Conservation (phyloP, 306 rosid species). For the Ammopiptanthus mongolicus region DNA sequence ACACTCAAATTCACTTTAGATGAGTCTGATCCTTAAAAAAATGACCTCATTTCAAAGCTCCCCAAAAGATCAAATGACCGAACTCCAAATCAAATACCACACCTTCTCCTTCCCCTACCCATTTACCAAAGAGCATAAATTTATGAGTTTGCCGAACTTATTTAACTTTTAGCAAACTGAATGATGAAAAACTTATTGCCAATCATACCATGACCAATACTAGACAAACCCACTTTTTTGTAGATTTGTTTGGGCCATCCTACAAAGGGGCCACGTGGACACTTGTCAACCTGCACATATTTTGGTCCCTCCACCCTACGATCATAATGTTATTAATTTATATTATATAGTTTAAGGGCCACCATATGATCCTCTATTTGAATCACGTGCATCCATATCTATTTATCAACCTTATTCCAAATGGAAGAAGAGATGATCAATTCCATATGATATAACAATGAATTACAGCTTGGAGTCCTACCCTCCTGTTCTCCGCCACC, state of each 20-base stretch:
- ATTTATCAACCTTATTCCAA: background rate
- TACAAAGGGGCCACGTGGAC: background rate
- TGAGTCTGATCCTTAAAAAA: too few species aligned
- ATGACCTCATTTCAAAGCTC: too few species aligned
- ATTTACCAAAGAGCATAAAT: too few species aligned
- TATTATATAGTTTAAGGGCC: background rate
- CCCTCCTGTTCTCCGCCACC: slow-evolving; percentile 44
- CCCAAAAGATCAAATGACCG: too few species aligned
- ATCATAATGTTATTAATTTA: background rate
- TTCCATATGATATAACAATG: background rate
- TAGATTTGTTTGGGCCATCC: slow-evolving; percentile 15
- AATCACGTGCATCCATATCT: background rate
- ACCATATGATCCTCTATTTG: background rate
- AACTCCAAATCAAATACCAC: too few species aligned
- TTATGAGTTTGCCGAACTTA: too few species aligned
- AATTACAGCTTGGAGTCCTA: slow-evolving; percentile 38
- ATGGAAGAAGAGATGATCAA: background rate
- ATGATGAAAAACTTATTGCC: too few species aligned
- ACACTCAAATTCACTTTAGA: too few species aligned
- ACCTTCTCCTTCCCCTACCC: too few species aligned
- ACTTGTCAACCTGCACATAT: background rate
- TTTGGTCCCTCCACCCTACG: background rate
- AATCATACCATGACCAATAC: background rate
- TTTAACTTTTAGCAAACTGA: too few species aligned
- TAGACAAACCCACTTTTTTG: background rate